A percentile compares a stretch with the other conserved stretches of the same genome.
Conservation (phyloP, 2,329 filamentous ascomycete genomes). For the Dactylonectria estremocensis region DNA sequence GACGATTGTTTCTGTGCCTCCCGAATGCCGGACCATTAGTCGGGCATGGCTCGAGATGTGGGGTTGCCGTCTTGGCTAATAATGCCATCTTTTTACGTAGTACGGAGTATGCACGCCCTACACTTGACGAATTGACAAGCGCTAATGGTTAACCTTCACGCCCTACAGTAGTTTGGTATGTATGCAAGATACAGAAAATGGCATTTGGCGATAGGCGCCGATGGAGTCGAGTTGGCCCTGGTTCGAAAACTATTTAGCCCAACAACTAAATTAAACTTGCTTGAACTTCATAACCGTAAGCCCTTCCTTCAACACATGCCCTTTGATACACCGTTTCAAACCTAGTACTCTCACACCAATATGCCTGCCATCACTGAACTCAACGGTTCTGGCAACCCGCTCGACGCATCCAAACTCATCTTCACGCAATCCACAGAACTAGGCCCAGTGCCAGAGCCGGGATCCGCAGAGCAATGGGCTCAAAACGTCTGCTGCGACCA, state of each 20-base stretch:
- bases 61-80: constrained; percentile 15
- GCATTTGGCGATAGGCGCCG: neutral
- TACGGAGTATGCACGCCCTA: neutral
- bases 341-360: neutral
- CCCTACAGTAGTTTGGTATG: constrained; percentile 13
- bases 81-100: constrained; percentile 12
- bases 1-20: neutral
- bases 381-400: constrained; percentile 2
- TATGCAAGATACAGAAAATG: neutral
- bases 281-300: neutral
- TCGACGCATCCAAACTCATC: constrained; percentile 23
- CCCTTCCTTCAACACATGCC: neutral
- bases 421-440: neutral
- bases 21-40: neutral
- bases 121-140: neutral
- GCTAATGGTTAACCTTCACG: neutral
- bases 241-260: neutral
- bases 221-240: neutral
- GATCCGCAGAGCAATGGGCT: constrained; percentile 7
- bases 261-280: neutral
- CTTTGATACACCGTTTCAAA: neutral
- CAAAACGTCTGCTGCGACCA: constrained; percentile 20
- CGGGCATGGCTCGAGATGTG: neutral
- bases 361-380: neutral
- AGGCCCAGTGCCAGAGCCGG: constrained; percentile 14